Percentiles rank a stretch among this genome's conserved stretches.
Evolutionary conservation across 192 early-diverging fungal genomes (phyloP).

Genomic region (Geranomyces michiganensis): DNA sequence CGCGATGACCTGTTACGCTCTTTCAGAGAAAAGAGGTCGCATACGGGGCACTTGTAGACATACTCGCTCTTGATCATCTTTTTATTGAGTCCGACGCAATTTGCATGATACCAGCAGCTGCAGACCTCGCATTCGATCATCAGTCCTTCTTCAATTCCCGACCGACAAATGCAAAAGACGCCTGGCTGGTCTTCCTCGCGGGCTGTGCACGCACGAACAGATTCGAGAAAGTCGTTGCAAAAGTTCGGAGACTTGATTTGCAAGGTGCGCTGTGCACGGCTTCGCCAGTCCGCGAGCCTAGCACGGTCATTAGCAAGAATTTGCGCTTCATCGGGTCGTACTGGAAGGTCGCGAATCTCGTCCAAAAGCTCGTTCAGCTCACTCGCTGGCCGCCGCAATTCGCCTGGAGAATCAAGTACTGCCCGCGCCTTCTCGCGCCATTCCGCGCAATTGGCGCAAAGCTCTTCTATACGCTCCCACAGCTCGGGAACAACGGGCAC

Average conservation of each 20-base stretch:
- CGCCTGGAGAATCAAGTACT: background rate
- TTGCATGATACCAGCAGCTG: conserved; percentile 41
- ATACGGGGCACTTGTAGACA: conserved; percentile 39
- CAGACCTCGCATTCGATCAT: conserved; percentile 49
- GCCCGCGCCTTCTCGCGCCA: conserved; percentile 14
- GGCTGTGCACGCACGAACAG: background rate
- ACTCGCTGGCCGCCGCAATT: background rate
- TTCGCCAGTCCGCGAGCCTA: conserved; percentile 35
- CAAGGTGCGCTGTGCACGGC: conserved; percentile 12
- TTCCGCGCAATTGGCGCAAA: conserved; percentile 5
- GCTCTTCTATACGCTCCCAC: conserved; percentile 10
- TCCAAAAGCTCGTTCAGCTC: conserved; percentile 1
- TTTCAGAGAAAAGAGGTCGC: conserved; percentile 24
- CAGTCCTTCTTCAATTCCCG: conserved; percentile 13
- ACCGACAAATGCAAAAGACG: conserved; percentile 38
- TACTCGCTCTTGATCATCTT: conserved; percentile 22
- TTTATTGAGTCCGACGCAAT: conserved; percentile 38
- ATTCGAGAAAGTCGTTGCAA: conserved; percentile 1
- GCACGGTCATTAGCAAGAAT: conserved; percentile 14
- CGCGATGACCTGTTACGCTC: background rate
- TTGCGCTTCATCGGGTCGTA: conserved; percentile 29
- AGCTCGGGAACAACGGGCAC: conserved; percentile 18
- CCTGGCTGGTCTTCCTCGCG: background rate
- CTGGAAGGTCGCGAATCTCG: conserved; percentile 22
- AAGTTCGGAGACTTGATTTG: conserved; percentile 16